Percentiles rank a stretch among this genome's conserved stretches.
These are phyloP conservation scores for Spathaspora sp. DNA, from an alignment of 1,139 yeast genomes.

Conservation along the genomic window DNA sequence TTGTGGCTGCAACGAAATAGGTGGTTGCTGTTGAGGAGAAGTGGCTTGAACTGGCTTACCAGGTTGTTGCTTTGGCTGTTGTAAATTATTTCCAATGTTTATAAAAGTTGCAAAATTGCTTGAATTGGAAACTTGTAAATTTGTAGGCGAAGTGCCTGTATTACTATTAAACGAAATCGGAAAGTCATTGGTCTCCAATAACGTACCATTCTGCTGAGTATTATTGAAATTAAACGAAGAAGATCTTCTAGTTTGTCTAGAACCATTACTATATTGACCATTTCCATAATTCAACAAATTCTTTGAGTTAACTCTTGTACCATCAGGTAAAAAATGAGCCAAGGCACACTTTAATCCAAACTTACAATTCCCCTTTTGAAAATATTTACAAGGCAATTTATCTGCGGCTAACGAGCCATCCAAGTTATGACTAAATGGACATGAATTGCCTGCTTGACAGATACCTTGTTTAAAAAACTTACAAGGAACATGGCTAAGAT, in stretches of 20 bases:
- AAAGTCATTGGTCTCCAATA: constrained; percentile 7
- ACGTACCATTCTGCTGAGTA: neutral
- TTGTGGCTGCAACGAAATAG: neutral
- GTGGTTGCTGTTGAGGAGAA: constrained; percentile 3
- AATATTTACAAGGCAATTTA: constrained; percentile 85
- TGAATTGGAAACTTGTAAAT: constrained; percentile 2
- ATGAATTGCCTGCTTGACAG: constrained; percentile 89
- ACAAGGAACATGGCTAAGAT: constrained; percentile 91
- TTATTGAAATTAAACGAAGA: constrained; percentile 10
- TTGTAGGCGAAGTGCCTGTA: constrained; percentile 3
- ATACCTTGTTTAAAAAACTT: constrained; percentile 88
- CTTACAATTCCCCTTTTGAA: constrained; percentile 91
- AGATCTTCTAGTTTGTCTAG: constrained; percentile 3
- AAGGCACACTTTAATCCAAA: constrained; percentile 92
- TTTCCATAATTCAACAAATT: constrained; percentile 8
- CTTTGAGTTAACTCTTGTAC: constrained; percentile 70
- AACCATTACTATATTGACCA: constrained; percentile 6
- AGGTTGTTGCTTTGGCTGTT: constrained; percentile 3
- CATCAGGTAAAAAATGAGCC: constrained; percentile 88
- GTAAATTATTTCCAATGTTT: constrained; percentile 7
- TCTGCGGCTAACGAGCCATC: constrained; percentile 59
- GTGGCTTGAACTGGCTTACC: neutral
- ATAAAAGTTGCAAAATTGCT: constrained; percentile 9
- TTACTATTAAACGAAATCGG: neutral
- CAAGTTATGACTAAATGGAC: constrained; percentile 86